Base-by-base conservation (phyloP, 129 eudicot genomes). In the Solidago caesia region DNA sequence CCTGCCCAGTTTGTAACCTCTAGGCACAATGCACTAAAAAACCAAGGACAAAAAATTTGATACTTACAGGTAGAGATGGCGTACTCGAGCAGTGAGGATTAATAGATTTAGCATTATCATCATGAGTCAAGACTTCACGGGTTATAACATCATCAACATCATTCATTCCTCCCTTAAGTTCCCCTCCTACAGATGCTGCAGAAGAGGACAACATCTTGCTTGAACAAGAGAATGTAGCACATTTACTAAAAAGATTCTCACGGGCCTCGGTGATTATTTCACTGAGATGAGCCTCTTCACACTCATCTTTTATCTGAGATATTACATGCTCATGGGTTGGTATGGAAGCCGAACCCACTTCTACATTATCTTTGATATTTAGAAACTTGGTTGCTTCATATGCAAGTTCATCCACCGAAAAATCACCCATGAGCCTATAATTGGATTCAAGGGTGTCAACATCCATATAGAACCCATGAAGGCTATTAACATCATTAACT, bases 41-140 rank as follows among this genome's bases (percentile, higher is more conserved):
- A 8, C 7, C 66, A 55, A 76, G 8, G 12, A 29, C 8, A 80
- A 41, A 15, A 5, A 13, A 42, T 25, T 25, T 11, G 12, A 48
- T 44, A 76, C 97, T 91, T 85, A 91, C 97, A 73, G 88, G 91
- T 82, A 88, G 53, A 73, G 88, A 88, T 44, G 56, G 29, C 14
- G 91, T 73, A 62, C 83, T 80, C 44, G 75, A 48, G 74, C 27
- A 71, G 15, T 82, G 6, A 8, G 68, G 64, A 71, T 12, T 59
- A 55, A 52, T 49, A 71, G 77, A 44, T 65, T 79, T 44, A 51
- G 61, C 75, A 59, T 39, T 16, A 60, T 55, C 83, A 65, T 72
- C 76, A 44, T 10, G 67, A 21, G 67, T 47, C 29, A 55, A 13
- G 15, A 65, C 74, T 77, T 59, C 81, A 61, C 52, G 43, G 6